These are phyloP conservation scores for Diplodia scrobiculata DNA, from an alignment of 2,329 filamentous ascomycete species.

Conservation along the genomic window DNA sequence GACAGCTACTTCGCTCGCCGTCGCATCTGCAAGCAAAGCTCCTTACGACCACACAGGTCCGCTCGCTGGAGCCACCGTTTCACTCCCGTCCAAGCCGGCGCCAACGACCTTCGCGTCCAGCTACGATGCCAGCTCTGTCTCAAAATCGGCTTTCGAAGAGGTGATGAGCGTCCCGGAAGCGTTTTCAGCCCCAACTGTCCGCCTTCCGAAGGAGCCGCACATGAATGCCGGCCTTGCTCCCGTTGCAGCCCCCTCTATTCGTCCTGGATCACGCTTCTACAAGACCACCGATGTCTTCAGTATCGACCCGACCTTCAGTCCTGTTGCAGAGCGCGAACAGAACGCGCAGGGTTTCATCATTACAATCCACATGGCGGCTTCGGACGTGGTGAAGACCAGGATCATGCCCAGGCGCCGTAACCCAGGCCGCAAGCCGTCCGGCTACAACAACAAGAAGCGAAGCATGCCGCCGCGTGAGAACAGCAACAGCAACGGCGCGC, in stretches of 20 bases:
- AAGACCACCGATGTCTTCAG: slow-evolving; percentile 22
- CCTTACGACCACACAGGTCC: slow-evolving; percentile 14
- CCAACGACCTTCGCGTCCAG: background rate
- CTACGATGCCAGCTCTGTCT: background rate
- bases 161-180: slow-evolving; percentile 27
- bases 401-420: slow-evolving; percentile 14
- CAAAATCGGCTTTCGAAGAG: slow-evolving; percentile 27
- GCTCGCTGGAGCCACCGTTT: slow-evolving; percentile 16
- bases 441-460: slow-evolving; percentile 26
- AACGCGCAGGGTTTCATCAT: slow-evolving; percentile 22
- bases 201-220: slow-evolving; percentile 22
- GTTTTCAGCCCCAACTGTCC: slow-evolving; percentile 23
- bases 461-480: slow-evolving; percentile 19
- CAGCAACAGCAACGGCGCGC: slow-evolving; percentile 19
- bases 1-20: slow-evolving; percentile 3
- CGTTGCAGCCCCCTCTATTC: background rate
- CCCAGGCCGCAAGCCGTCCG: slow-evolving; percentile 17
- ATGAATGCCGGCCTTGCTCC: slow-evolving; percentile 21
- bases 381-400: slow-evolving; percentile 15
- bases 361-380: slow-evolving; percentile 17
- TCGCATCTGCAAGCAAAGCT: slow-evolving; percentile 25
- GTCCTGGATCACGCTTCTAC: slow-evolving; percentile 26
- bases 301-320: slow-evolving; percentile 4
- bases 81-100: slow-evolving; percentile 18
- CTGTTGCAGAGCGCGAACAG: slow-evolving; percentile 13